phyloP scores from a whole-genome alignment of 345 rosid genomes.

The Citrus mangshanensis region DNA sequence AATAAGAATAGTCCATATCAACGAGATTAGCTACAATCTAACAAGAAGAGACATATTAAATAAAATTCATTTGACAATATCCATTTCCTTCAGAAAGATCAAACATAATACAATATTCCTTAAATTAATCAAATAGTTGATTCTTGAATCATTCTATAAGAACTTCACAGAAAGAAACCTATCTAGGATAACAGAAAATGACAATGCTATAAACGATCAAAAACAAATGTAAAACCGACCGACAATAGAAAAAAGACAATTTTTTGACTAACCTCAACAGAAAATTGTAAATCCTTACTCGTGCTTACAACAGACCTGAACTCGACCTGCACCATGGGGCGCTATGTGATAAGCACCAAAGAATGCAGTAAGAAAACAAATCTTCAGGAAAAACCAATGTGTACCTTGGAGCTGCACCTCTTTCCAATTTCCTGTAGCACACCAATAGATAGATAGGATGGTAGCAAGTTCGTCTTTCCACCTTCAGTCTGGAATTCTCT shows the following conservation, averaged over 20 bases:
- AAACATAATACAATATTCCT: neutral
- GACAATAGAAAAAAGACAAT: neutral
- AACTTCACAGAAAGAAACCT: neutral
- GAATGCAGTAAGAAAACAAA: conserved; percentile 1
- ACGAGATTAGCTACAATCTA: neutral
- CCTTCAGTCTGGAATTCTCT: conserved; percentile 55
- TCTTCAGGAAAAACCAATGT: neutral
- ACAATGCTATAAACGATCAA: neutral
- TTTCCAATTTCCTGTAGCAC: conserved; percentile 91
- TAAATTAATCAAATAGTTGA: neutral
- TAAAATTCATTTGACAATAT: neutral
- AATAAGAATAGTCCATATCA: neutral
- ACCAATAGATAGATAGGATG: conserved; percentile 63
- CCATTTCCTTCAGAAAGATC: neutral
- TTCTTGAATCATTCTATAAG: neutral
- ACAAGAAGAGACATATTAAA: neutral
- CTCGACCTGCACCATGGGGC: conserved; percentile 59
- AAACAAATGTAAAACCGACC: neutral
- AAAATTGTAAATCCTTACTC: conserved; percentile 87
- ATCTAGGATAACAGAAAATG: neutral
- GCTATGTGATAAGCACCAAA: conserved; percentile 5
- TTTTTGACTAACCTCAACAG: conserved; percentile 76
- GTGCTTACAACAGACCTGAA: conserved; percentile 80
- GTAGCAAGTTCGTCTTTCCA: conserved; percentile 58
- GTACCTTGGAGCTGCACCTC: conserved; percentile 88